These are phyloP conservation scores for Symbiodinium natans DNA, from an alignment of 73 alveolate species.

Conservation along the genomic window DNA sequence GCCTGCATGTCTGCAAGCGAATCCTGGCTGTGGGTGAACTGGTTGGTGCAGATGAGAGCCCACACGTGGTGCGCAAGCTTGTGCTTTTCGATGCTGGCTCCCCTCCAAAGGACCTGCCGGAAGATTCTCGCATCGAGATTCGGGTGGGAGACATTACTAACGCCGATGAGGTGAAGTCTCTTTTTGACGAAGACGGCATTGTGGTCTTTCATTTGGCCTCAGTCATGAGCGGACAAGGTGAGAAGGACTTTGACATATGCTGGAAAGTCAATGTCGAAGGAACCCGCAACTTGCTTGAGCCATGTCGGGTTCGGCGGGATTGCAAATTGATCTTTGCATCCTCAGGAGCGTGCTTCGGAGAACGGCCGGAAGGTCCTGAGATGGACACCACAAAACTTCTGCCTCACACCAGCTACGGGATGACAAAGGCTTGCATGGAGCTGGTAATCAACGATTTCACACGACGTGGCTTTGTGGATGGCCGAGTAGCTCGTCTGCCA, in stretches of 20 bases:
- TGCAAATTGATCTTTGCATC: conserved; percentile 87
- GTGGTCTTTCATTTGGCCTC: conserved; percentile 80
- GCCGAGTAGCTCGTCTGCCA: conserved; percentile 79
- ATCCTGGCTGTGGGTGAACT: conserved; percentile 36
- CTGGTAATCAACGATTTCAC: conserved; percentile 86
- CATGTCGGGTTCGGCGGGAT: not conserved
- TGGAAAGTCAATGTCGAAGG: conserved; percentile 83
- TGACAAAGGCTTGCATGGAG: conserved; percentile 84
- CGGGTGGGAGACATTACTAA: conserved; percentile 24
- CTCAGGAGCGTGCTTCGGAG: conserved; percentile 91
- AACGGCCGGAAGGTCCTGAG: conserved; percentile 67
- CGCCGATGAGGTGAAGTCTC: not conserved
- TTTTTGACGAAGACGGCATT: conserved; percentile 74
- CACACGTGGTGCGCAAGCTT: conserved; percentile 1
- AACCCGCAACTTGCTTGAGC: conserved; percentile 38
- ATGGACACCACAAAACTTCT: conserved; percentile 60
- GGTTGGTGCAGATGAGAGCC: conserved; percentile 27
- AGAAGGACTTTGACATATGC: conserved; percentile 59
- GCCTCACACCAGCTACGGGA: not conserved
- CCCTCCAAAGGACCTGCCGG: conserved; percentile 17
- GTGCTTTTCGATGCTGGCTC: conserved; percentile 44
- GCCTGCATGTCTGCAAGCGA: conserved; percentile 75
- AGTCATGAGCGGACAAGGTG: conserved; percentile 89
- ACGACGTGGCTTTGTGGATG: conserved; percentile 50
- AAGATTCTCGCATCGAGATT: not conserved